Evolutionary conservation across 2,329 filamentous ascomycete genomes (phyloP), one percentile per base, ranked within the genome.

Genomic region (Clonostachys sp.): DNA sequence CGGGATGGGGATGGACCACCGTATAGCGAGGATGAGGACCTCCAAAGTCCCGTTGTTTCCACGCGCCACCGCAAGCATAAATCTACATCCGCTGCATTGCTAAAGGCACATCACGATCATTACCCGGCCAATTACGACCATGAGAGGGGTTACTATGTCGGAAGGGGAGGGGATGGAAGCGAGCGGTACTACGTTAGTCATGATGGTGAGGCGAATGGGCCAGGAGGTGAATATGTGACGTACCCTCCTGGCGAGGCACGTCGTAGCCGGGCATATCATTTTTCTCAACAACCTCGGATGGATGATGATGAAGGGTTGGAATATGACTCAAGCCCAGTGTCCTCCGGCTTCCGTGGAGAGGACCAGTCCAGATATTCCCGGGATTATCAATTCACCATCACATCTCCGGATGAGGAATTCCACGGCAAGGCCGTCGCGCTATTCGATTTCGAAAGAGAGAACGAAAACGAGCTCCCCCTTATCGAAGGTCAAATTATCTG

Each of bases 401-500:
- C 89, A 14, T 95, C 89, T 13, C 91, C 91, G 6, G 94, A 97
- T 64, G 92, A 97, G 68, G 91, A 97, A 65, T 96, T 96, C 81
- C 91, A 96, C 61, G 94, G 94, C 44, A 96, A 95, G 63, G 91
- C 91, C 12, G 89, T 99, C 30, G 94, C 94, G 7, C 75, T 99
- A 18, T 99, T 96, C 63, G 91, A 96, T 63, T 99, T 99, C 68
- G 85, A 85, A 57, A 82, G 91, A 34, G 92, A 97, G 66, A 96
- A 97, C 63, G 91, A 96, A 64, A 99, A 97, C 62, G 94, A 99
- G 66, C 73, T 99, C 48, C 90, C 91, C 5, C 73, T 99, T 42
- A 84, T 89, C 1, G 94, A 99, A 68, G 94, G 94, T 6, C 94
- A 99, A 61, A 89, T 96, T 48, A 96, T 99, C 48, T 87, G 94